These are phyloP conservation scores for Starmerella apis DNA, from an alignment of 805 yeast species.

Conservation along the genomic window DNA sequence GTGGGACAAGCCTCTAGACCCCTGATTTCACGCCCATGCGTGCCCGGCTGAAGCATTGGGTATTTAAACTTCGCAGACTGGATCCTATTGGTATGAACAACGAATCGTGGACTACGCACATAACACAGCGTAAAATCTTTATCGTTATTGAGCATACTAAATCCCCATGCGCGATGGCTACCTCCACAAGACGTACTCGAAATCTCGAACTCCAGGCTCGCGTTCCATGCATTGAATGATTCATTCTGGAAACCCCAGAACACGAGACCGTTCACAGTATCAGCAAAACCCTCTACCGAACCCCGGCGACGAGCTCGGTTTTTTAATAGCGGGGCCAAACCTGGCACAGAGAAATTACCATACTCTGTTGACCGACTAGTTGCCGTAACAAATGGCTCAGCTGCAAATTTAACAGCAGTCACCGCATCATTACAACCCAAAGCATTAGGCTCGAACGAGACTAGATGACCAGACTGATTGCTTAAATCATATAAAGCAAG, in stretches of 20 bases:
- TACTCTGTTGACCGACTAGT: slow-evolving; percentile 27
- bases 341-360: slow-evolving; percentile 16
- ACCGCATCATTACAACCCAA: slow-evolving; percentile 25
- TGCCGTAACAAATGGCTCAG: slow-evolving; percentile 10
- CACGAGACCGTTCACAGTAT: slow-evolving; percentile 39
- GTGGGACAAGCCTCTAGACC: slow-evolving; percentile 48
- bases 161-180: slow-evolving; percentile 76
- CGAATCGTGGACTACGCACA: slow-evolving; percentile 31
- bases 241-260: slow-evolving; percentile 77
- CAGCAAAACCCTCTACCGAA: slow-evolving; percentile 56
- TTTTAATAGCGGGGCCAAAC: slow-evolving; percentile 26
- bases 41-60: slow-evolving; percentile 43
- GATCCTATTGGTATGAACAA: slow-evolving; percentile 36
- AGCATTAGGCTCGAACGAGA: slow-evolving; percentile 5
- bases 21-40: slow-evolving; percentile 88
- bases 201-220: slow-evolving; percentile 60
- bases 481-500: neutral
- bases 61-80: slow-evolving; percentile 15
- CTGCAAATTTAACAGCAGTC: slow-evolving; percentile 21
- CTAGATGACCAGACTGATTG: neutral
- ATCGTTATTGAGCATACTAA: slow-evolving; percentile 23
- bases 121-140: slow-evolving; percentile 33
- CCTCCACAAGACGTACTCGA: slow-evolving; percentile 78
- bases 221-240: slow-evolving; percentile 71
- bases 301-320: slow-evolving; percentile 67